A percentile compares a stretch with the other conserved stretches of the same genome.
phyloP scores from a whole-genome alignment of 495 filamentous ascomycete genomes.

The Aspergillus saccharolyticus region DNA sequence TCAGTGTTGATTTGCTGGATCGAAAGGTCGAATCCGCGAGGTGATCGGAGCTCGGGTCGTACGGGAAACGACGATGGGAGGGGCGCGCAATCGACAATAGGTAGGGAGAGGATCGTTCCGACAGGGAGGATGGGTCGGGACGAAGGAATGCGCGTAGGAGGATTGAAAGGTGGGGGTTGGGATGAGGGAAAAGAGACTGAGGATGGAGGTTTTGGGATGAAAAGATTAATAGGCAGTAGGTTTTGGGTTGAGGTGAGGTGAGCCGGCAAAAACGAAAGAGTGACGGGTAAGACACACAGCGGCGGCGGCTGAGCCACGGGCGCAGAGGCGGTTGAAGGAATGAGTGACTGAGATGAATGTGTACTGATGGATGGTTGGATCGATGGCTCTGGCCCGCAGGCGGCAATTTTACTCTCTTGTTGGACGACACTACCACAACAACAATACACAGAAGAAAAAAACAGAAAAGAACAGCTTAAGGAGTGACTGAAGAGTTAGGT shows the following conservation, averaged over 20 bases:
- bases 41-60: slow-evolving; percentile 11
- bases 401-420: background rate
- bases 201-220: background rate
- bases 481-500: background rate
- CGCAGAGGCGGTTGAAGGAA: background rate
- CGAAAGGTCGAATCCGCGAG: slow-evolving; percentile 1
- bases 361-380: background rate
- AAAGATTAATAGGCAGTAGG: background rate
- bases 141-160: background rate
- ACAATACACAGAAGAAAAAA: background rate
- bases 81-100: background rate
- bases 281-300: slow-evolving; percentile 13
- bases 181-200: slow-evolving; percentile 6
- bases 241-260: background rate
- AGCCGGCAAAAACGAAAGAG: slow-evolving; percentile 3
- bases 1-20: background rate
- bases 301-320: slow-evolving; percentile 10
- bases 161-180: background rate
- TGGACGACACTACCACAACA: background rate
- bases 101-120: background rate
- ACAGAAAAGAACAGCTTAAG: background rate
- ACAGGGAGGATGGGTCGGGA: slow-evolving; percentile 1
- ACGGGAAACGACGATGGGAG: slow-evolving; percentile 4
- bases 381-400: slow-evolving; percentile 3
- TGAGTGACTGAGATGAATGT: background rate